Conservation (phyloP, 345 rosid genomes). For the Gossypium bickii region DNA sequence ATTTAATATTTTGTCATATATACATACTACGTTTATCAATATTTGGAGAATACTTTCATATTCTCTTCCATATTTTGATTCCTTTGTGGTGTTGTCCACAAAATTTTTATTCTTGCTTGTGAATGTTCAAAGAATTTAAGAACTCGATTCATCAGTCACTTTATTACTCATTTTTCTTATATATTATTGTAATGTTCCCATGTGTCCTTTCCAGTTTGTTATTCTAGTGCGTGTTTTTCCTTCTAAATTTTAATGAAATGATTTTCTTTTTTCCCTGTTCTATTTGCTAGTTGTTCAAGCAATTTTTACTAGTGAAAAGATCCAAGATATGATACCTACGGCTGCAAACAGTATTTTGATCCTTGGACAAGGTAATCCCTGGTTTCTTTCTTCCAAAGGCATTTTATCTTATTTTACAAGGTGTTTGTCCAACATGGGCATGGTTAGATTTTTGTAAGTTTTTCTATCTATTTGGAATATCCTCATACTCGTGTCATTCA, state of each 20-base stretch:
- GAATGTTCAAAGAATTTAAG: background rate
- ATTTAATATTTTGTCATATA: background rate
- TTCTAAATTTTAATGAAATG: background rate
- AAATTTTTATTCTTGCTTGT: background rate
- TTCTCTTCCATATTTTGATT: background rate
- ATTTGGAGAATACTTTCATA: background rate
- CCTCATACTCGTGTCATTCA: background rate
- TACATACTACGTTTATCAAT: background rate
- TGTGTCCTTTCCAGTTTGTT: background rate
- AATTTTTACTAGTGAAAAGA: conserved; percentile 56
- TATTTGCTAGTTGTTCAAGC: conserved; percentile 43
- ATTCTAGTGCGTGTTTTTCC: background rate
- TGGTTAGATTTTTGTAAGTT: too few species aligned
- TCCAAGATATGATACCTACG: conserved; percentile 50
- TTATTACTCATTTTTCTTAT: background rate
- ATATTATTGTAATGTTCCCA: background rate
- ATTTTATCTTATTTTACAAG: background rate
- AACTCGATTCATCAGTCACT: background rate
- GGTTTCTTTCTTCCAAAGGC: conserved; percentile 7
- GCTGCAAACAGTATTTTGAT: conserved; percentile 52
- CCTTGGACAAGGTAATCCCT: conserved; percentile 64
- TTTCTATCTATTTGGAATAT: background rate
- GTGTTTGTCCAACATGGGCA: background rate
- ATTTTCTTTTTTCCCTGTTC: conserved; percentile 17
- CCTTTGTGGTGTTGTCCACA: background rate